Percentiles rank a stretch among this genome's conserved stretches.
phyloP scores from a whole-genome alignment of 129 eudicot species.

The Helianthus annuus region HanXRQr2.0-SUNRISE NC_035436.2:7638411-7638910 shows the following conservation, averaged over 20 bases:
- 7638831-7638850: not conserved
- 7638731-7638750: constrained; percentile 1
- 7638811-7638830: not conserved
- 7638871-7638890: constrained; percentile 4
- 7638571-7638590: not conserved
- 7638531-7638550: not conserved
- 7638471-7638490: constrained; percentile 26
- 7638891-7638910: not conserved
- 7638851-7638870: not conserved
- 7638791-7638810: not conserved
- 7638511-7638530: not conserved
- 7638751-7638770: not conserved
- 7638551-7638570: no score
- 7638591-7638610: not conserved
- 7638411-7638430: constrained; percentile 18
- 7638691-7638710: not conserved
- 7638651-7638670: no score
- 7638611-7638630: not conserved
- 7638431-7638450: not conserved
- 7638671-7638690: no score
- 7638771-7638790: constrained; percentile 14
- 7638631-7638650: no score
- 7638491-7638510: constrained; percentile 6
- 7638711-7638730: no score
- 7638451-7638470: constrained; percentile 2